Percentiles rank a stretch among this genome's conserved stretches.
These are phyloP conservation scores for Penicillium argentinense DNA, from an alignment of 495 filamentous ascomycete genomes.

Conservation along the genomic window DNA sequence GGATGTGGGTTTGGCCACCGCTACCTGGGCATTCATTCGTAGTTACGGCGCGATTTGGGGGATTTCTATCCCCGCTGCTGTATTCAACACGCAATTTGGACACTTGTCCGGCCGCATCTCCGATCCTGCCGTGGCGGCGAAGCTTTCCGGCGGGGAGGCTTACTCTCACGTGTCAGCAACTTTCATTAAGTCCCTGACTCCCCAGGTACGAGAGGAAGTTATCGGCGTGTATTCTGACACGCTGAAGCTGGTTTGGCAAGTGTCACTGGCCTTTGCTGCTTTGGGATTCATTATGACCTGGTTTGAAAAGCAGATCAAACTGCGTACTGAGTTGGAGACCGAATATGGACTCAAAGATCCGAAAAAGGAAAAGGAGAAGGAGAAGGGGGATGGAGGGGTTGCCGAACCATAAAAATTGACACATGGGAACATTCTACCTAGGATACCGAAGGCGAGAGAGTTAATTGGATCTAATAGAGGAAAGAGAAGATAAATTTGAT, in stretches of 20 bases:
- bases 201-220: not conserved
- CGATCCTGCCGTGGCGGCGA: not conserved
- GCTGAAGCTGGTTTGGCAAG: slow-evolving; percentile 7
- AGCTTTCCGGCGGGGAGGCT: not conserved
- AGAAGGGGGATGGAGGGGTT: no score
- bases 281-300: not conserved
- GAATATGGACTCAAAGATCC: slow-evolving; percentile 7
- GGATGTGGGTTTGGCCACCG: not conserved
- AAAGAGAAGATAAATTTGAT: no score
- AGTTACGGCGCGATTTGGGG: slow-evolving; percentile 3
- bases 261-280: slow-evolving; percentile 8
- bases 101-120: not conserved
- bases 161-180: not conserved
- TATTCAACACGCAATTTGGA: slow-evolving; percentile 5
- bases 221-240: slow-evolving; percentile 3
- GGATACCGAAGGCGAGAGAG: no score
- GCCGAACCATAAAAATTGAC: no score
- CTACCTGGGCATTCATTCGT: not conserved
- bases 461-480: no score
- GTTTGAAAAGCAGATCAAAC: slow-evolving; percentile 8
- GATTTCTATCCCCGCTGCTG: not conserved
- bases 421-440: no score
- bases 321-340: slow-evolving; percentile 13
- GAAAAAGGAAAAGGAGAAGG: not conserved
- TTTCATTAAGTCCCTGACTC: not conserved